Evolutionary conservation across 352 stramenopile species (phyloP), one percentile per base, ranked within the genome.

Genomic region (Globisporangium lucens): DNA sequence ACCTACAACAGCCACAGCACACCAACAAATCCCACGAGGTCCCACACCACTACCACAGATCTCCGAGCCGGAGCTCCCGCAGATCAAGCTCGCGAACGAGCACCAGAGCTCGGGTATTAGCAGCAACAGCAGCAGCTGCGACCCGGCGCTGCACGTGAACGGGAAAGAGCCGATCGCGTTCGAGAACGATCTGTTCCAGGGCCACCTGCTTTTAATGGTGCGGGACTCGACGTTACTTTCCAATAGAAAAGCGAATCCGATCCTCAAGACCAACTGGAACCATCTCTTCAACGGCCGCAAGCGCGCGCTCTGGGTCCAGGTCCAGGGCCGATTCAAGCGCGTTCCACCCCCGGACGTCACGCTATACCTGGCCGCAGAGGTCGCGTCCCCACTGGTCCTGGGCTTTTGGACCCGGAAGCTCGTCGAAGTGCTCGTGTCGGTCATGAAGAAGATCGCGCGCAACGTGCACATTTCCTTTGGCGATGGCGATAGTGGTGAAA

Each of bases 321-420:
- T 92, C 0, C 83, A 94, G 58, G 85, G 83, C 2, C 72, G 66
- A 12, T 91, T 94, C 66, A 91, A 79, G 63, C 70, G 71, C 15
- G 58, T 67, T 0, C 70, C 79, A 0, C 70, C 78, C 6, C 53
- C 62, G 0, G 70, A 67, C 2, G 67, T 63, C n/a, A 72, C 75
- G 35, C 12, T 89, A 17, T 89, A 81, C 27, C 46, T 94, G 33
- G 82, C 83, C 13, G 68, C 76, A 8, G 82, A 90, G 53, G 64
- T 92, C 17, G 74, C 77, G 3, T 72, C 71, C 0, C 64, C 69
- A 0, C 69, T 80, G 4, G 53, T 65, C 3, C 43, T 82, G 0
- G 71, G 71, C 9, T 80, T 80, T 51, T 78, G 80, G 67, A 76
- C 70, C 20, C 65, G 68, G 3, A 66, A 79, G 59, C 63, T 83